Base-by-base conservation (phyloP, 148 eudicot species). In the Rhododendron molle region DNA sequence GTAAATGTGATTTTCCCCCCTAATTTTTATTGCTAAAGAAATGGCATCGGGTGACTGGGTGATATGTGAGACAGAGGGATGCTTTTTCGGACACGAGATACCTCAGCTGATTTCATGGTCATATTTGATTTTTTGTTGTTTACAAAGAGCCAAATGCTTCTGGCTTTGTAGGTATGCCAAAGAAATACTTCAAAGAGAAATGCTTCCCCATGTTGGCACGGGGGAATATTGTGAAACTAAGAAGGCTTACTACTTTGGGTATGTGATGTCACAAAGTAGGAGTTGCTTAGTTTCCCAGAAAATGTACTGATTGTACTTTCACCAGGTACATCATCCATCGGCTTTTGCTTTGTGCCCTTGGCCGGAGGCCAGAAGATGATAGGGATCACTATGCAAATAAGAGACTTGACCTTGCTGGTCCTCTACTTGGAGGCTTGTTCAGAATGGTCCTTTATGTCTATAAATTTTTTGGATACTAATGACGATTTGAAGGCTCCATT, bases 171-270 rank as follows among this genome's bases (percentile, higher is more conserved):
- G 94, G 90, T 90, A 94, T 90, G 99, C 99, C 18, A 94, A 90
- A 86, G 99, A 97, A 79, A 95, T 97, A 85, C 96, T 97, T n/a
- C 98, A 95, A 81, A 95, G 90, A 88, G 98, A 97, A 89, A 97
- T 97, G 98, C 98, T 97, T 90, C 99, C 99, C 9, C 99, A 97
- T 90, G 98, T 97, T 80, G 99, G 98, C 34, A 94, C 93, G 81
- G 98, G 96, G 83, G 99, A 95, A 89, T 91, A 92, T 86, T 97
- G 99, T 84, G 99, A 97, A 90, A 97, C 99, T 10, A 97, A 97
- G 91, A 97, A 97, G 90, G 99, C 98, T 54, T 97, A 95, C 83
- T 97, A 95, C 88, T 97, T 97, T 81, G 99, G 99, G 89, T 97
- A 85, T 60, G 90, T 60, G 30, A 84, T 34, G 77, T 44, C 14